phyloP scores from a whole-genome alignment of 2,329 filamentous ascomycete species.

The Fusarium illudens region DNA sequence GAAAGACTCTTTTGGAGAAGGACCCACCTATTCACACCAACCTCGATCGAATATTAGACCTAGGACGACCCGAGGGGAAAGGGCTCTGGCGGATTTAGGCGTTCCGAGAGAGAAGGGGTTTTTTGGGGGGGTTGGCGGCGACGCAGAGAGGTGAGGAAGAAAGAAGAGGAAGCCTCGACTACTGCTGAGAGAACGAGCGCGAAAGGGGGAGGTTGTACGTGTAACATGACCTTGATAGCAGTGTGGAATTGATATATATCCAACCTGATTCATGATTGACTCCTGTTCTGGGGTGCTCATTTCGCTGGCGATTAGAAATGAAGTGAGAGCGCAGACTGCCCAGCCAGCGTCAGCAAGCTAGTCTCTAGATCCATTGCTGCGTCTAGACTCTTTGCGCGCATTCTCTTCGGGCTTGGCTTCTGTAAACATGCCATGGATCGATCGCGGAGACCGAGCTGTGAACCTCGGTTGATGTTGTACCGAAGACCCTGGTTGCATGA shows the following conservation, averaged over 20 bases:
- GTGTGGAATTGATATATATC: slow-evolving; percentile 40
- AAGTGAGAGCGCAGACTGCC: background rate
- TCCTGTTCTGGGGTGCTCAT: background rate
- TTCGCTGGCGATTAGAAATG: background rate
- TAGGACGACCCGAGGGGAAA: slow-evolving; percentile 23
- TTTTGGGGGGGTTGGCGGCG: slow-evolving; percentile 13
- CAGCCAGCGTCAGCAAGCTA: background rate
- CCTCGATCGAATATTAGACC: slow-evolving; percentile 35
- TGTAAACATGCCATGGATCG: background rate
- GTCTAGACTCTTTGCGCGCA: background rate
- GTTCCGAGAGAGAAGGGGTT: slow-evolving; percentile 21
- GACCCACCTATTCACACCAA: slow-evolving; percentile 6
- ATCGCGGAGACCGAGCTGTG: slow-evolving; percentile 12
- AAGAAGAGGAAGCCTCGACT: slow-evolving; percentile 7
- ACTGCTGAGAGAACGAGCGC: slow-evolving; percentile 5
- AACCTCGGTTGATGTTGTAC: slow-evolving; percentile 22
- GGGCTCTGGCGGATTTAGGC: slow-evolving; percentile 33
- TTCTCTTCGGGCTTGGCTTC: slow-evolving; percentile 3
- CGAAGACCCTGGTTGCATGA: slow-evolving; percentile 5
- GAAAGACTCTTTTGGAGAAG: slow-evolving; percentile 7
- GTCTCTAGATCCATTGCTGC: background rate
- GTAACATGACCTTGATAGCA: slow-evolving; percentile 38
- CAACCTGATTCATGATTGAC: background rate
- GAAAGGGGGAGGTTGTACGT: slow-evolving; percentile 38
- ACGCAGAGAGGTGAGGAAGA: slow-evolving; percentile 14